Conservation (phyloP, 805 yeast genomes). For the Yarrowia porcina region DNA sequence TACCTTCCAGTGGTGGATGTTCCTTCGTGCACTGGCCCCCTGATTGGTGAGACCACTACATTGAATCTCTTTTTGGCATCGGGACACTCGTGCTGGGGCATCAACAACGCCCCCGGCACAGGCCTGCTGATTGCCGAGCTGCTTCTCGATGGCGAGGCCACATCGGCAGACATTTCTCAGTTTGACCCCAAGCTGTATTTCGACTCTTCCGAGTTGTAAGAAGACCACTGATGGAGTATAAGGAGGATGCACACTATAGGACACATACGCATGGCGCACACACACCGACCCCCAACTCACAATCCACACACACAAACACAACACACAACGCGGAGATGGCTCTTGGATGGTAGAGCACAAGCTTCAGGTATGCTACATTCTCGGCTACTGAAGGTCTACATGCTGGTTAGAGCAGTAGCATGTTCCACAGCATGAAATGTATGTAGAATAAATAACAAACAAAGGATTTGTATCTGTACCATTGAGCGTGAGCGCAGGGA, state of each 20-base stretch:
- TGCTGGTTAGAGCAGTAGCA: neutral
- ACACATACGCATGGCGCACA: neutral
- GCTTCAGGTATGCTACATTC: neutral
- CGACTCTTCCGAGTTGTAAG: conserved; percentile 38
- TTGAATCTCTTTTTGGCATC: conserved; percentile 73
- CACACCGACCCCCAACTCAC: neutral
- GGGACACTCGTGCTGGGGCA: conserved; percentile 99
- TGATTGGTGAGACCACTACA: conserved; percentile 91
- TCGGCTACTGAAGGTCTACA: neutral
- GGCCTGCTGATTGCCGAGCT: conserved; percentile 91
- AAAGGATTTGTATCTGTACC: neutral
- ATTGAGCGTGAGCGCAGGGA: neutral
- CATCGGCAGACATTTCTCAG: conserved; percentile 72
- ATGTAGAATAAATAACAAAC: conserved; percentile 5
- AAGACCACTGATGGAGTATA: neutral
- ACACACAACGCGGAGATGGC: neutral
- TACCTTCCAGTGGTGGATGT: conserved; percentile 92
- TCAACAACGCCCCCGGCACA: conserved; percentile 94
- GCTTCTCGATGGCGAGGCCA: conserved; percentile 75
- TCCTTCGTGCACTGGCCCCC: conserved; percentile 88
- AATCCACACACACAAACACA: neutral
- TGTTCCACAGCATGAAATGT: neutral
- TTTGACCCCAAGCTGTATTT: conserved; percentile 85
- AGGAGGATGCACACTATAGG: neutral
- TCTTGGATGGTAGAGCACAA: neutral